phyloP scores from a whole-genome alignment of 164 flowering plant species.

The Warburgia ugandensis region DNA sequence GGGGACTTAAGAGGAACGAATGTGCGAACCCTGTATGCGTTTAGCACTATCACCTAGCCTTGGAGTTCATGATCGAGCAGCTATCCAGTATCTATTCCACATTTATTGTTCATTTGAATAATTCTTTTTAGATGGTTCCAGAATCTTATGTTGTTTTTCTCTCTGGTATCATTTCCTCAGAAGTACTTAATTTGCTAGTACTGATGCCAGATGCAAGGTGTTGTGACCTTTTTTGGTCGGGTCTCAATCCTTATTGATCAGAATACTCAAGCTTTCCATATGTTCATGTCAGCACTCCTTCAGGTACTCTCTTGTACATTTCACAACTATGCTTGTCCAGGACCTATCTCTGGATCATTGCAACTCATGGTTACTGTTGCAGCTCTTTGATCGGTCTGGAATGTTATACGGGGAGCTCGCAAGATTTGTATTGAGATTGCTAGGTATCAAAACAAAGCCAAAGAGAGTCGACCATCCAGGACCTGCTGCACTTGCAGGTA shows the following conservation, averaged over 20 bases:
- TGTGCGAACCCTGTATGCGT: too few relatives aligned
- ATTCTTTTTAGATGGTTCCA: too few relatives aligned
- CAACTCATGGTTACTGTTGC: too few relatives aligned
- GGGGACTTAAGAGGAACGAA: too few relatives aligned
- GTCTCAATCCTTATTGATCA: slow-evolving; percentile 76
- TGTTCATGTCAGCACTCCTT: slow-evolving; percentile 91
- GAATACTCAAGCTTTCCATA: slow-evolving; percentile 88
- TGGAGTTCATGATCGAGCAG: too few relatives aligned
- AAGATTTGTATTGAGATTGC: slow-evolving; percentile 75
- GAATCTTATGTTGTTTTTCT: not conserved
- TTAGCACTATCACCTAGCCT: too few relatives aligned
- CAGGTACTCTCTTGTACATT: slow-evolving; percentile 40
- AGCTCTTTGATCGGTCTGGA: slow-evolving; percentile 89
- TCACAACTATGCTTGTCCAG: too few relatives aligned
- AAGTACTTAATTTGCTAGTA: not conserved
- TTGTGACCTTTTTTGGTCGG: slow-evolving; percentile 77
- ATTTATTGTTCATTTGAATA: too few relatives aligned
- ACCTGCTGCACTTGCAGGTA: slow-evolving; percentile 41
- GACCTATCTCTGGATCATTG: too few relatives aligned
- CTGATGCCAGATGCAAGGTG: slow-evolving; percentile 82
- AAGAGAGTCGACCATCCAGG: slow-evolving; percentile 42
- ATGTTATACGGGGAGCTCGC: slow-evolving; percentile 88
- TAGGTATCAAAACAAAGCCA: slow-evolving; percentile 67
- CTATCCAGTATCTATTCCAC: too few relatives aligned
- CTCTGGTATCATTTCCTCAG: not conserved